These are phyloP conservation scores for Pyrenochaeta sp. DNA, from an alignment of 2,329 filamentous ascomycete species.

Conservation along the genomic window DNA sequence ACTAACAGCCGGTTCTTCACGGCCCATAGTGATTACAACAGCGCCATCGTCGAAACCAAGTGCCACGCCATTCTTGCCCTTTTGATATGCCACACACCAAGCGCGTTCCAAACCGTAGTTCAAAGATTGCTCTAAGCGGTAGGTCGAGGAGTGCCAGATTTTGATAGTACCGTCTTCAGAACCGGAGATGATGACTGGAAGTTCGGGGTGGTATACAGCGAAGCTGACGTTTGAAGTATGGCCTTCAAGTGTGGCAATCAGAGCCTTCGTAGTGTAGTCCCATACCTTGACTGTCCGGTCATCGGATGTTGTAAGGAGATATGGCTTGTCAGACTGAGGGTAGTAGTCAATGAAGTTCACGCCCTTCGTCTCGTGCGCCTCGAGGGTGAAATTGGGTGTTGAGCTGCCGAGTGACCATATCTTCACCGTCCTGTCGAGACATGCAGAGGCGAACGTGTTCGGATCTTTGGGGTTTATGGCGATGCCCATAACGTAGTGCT, in stretches of 20 bases:
- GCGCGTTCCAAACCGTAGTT: slow-evolving; percentile 96
- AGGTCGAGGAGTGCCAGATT: slow-evolving; percentile 98
- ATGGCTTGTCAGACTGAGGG: slow-evolving; percentile 74
- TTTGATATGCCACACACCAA: slow-evolving; percentile 97
- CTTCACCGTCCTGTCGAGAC: slow-evolving; percentile 95
- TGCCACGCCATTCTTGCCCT: slow-evolving; percentile 91
- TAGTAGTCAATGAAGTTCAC: slow-evolving; percentile 97
- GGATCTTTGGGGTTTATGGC: slow-evolving; percentile 89
- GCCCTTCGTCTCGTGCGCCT: slow-evolving; percentile 96
- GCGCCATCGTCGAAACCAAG: slow-evolving; percentile 98
- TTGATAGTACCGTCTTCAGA: slow-evolving; percentile 97
- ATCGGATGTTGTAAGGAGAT: slow-evolving; percentile 95
- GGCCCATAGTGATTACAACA: slow-evolving; percentile 96
- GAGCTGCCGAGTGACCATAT: slow-evolving; percentile 95
- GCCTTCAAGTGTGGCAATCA: slow-evolving; percentile 95
- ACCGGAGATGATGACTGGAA: slow-evolving; percentile 96
- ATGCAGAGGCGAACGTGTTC: slow-evolving; percentile 91
- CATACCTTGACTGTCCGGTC: slow-evolving; percentile 97
- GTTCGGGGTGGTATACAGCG: slow-evolving; percentile 95
- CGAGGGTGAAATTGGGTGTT: slow-evolving; percentile 95
- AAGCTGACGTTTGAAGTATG: slow-evolving; percentile 99
- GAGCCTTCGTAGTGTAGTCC: slow-evolving; percentile 98
- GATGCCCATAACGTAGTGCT: slow-evolving; percentile 95
- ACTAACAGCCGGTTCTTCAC: slow-evolving; percentile 95
- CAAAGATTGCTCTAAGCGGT: slow-evolving; percentile 92